Conservation (phyloP, 225 moss, liverwort and hornwort genomes). For the Neckera pumila region DNA sequence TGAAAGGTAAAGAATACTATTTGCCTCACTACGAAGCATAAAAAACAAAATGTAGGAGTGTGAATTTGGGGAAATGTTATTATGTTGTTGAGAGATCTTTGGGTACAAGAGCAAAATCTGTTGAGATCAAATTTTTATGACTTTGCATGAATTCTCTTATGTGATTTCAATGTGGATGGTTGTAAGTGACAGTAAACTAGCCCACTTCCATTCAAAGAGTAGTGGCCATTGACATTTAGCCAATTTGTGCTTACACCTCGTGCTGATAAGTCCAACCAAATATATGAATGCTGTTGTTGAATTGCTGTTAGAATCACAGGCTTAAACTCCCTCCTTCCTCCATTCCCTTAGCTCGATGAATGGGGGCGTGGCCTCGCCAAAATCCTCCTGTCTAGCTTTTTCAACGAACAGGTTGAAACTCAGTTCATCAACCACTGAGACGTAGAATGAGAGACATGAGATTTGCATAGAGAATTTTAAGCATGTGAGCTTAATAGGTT, state of each 20-base stretch:
- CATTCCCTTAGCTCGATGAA: not conserved
- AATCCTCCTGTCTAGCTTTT: not conserved
- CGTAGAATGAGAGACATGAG: not conserved
- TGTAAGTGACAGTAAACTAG: not conserved
- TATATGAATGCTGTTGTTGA: not conserved
- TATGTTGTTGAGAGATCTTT: not conserved
- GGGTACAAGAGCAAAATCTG: not conserved
- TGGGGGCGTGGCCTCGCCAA: not conserved
- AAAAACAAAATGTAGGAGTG: not conserved
- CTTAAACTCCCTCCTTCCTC: not conserved
- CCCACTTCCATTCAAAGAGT: not conserved
- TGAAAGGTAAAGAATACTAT: not conserved
- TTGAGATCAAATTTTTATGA: not conserved
- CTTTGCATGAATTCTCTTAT: not conserved
- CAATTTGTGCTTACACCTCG: not conserved
- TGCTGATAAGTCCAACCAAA: not conserved
- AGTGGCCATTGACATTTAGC: not conserved
- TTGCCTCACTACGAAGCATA: not conserved
- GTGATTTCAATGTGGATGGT: not conserved
- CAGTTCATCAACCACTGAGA: not conserved
- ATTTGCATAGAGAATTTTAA: not conserved
- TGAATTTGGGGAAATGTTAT: not conserved
- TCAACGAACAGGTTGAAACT: not conserved
- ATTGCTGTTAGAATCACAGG: not conserved
- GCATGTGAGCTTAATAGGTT: not conserved